Conservation (phyloP, 2,329 filamentous ascomycete genomes). For the Pseudocercospora eumusae region DNA sequence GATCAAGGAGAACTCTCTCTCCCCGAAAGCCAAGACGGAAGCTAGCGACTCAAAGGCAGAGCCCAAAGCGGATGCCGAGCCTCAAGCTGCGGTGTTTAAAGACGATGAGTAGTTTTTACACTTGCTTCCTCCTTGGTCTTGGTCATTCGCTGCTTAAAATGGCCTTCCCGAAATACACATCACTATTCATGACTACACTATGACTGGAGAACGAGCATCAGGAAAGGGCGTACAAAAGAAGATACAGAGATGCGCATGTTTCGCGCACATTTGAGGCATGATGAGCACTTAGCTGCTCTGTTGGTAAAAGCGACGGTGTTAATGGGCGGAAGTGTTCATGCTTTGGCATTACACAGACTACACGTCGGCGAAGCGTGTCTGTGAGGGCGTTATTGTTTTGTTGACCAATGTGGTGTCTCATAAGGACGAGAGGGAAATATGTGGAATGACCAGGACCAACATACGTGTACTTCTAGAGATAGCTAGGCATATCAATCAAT, state of each 20-base stretch:
- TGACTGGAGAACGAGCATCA: conserved; percentile 10
- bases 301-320: conserved; percentile 22
- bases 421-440: background rate
- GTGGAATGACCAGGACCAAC: conserved; percentile 12
- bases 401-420: background rate
- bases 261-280: conserved; percentile 10
- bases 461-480: conserved; percentile 15
- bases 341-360: conserved; percentile 11
- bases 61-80: background rate
- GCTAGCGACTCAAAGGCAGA: background rate
- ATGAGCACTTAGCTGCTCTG: conserved; percentile 18
- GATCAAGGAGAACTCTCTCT: background rate
- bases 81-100: background rate
- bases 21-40: background rate
- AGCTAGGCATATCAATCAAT: background rate
- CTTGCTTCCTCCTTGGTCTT: background rate
- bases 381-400: background rate
- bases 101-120: background rate
- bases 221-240: conserved; percentile 15
- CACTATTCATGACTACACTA: conserved; percentile 7
- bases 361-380: conserved; percentile 15
- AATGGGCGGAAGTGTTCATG: conserved; percentile 8
- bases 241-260: conserved; percentile 13
- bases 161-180: background rate
- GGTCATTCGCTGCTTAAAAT: background rate